Conservation (phyloP, 176 grass and related monocot genomes). For the Zoysia japonica region DNA sequence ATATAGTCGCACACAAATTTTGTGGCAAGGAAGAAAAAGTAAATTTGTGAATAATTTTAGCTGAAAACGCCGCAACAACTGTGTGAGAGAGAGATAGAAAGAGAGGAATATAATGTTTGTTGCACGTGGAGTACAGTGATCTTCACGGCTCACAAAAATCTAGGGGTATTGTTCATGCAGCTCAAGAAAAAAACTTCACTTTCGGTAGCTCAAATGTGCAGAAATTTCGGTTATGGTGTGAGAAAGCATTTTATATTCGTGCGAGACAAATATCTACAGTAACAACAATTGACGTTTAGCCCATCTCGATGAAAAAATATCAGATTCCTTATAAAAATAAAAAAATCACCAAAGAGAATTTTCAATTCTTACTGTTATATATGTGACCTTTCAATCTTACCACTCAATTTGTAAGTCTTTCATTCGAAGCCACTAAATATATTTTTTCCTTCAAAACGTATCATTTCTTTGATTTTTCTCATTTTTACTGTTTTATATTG, state of each 20-base stretch:
- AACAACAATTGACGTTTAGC: background rate
- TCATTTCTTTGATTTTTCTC: no score
- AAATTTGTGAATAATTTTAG: background rate
- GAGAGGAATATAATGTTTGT: background rate
- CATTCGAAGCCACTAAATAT: no score
- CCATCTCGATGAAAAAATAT: slow-evolving; percentile 21
- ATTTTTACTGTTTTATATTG: no score
- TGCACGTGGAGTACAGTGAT: no score
- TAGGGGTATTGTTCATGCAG: no score
- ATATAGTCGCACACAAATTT: background rate
- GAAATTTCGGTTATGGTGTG: background rate
- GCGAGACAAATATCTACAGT: slow-evolving; percentile 29
- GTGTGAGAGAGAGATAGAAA: background rate
- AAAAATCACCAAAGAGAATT: no score
- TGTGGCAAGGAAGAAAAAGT: background rate
- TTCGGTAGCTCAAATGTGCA: background rate
- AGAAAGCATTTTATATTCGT: background rate
- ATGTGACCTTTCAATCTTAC: no score
- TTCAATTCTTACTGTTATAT: no score
- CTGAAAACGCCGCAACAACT: background rate
- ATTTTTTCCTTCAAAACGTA: no score
- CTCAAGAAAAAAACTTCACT: background rate
- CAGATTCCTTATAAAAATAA: background rate
- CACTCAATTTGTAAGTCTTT: no score
- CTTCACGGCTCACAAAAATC: background rate